Conservation (phyloP, 805 yeast species). For the Scheffersomyces lignosus region DNA sequence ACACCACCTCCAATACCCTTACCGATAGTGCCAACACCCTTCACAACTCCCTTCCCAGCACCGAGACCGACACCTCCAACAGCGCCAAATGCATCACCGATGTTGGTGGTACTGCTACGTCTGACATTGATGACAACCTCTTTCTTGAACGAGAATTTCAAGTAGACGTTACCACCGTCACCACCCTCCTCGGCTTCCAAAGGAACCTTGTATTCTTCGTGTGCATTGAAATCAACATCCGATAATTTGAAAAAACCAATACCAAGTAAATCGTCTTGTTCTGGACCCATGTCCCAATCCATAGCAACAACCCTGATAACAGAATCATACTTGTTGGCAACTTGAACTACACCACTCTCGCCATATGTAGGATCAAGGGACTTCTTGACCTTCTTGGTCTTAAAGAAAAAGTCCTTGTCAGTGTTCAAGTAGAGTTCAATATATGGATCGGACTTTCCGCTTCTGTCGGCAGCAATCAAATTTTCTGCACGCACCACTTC, state of each 20-base stretch:
- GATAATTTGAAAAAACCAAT: conserved; percentile 55
- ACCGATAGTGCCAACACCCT: conserved; percentile 43
- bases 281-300: conserved; percentile 96
- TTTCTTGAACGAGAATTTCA: conserved; percentile 67
- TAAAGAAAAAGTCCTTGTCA: conserved; percentile 55
- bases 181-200: conserved; percentile 49
- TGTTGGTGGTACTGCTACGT: conserved; percentile 28
- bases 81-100: conserved; percentile 47
- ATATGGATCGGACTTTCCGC: conserved; percentile 94
- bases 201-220: conserved; percentile 44
- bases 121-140: conserved; percentile 57
- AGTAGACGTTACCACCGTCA: conserved; percentile 64
- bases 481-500: conserved; percentile 63
- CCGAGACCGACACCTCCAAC: conserved; percentile 28
- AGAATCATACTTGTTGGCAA: conserved; percentile 64
- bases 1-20: conserved; percentile 41
- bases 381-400: conserved; percentile 80
- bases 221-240: conserved; percentile 46
- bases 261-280: conserved; percentile 81
- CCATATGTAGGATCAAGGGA: conserved; percentile 91
- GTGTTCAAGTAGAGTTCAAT: conserved; percentile 68
- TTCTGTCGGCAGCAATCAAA: conserved; percentile 82
- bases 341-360: conserved; percentile 58
- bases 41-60: conserved; percentile 19
- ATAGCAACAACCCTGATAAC: conserved; percentile 54